Base-by-base conservation (phyloP, 305 asterid species). In the Solanum chacoense region DNA sequence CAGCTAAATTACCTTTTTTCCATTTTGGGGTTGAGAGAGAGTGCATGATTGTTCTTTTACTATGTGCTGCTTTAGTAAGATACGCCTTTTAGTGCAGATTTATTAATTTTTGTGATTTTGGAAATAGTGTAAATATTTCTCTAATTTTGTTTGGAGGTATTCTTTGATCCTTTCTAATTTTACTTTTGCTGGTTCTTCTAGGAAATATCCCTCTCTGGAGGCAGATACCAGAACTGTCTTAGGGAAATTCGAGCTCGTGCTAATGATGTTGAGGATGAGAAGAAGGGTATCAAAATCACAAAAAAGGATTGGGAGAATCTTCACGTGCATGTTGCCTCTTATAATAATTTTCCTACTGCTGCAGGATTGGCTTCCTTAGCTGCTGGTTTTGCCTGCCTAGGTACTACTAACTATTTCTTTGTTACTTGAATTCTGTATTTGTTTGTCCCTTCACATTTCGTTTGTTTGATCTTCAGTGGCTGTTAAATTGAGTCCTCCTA, bases 291-390 rank as follows among this genome's bases (percentile, higher is more conserved):
- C 88, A 97, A 94, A 85, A 95, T 97, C 74, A 32, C 94, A 3
- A 97, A 95, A 80, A 93, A 93, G 90, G 98, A 96, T 88, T 96
- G 98, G 98, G 96, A 95, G 92, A 94, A 95, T 86, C 91, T 97
- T 88, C 96, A 93, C 63, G 88, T 97, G 31, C 99, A 95, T 88
- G 83, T 97, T 92, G 98, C 96, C 90, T 97, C 99, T 24, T 95
- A 93, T 89, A 97, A 97, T 91, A 97, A 97, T 91, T 97, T 97
- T 88, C 98, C 98, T 36, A 97, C 99, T 86, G 99, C 99, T 88
- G 99, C 99, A 86, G 99, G 98, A 55, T 93, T 97, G 95, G 98
- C 99, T 29, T 97, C 98, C 91, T 97, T 98, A 4, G 99, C 99
- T 93, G 98, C 98, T 89, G 99, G 99, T 80, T 94, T 97, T 89